These are phyloP conservation scores for Diospyros kaki DNA, from an alignment of 148 eudicot genomes.

Conservation along the genomic window DNA sequence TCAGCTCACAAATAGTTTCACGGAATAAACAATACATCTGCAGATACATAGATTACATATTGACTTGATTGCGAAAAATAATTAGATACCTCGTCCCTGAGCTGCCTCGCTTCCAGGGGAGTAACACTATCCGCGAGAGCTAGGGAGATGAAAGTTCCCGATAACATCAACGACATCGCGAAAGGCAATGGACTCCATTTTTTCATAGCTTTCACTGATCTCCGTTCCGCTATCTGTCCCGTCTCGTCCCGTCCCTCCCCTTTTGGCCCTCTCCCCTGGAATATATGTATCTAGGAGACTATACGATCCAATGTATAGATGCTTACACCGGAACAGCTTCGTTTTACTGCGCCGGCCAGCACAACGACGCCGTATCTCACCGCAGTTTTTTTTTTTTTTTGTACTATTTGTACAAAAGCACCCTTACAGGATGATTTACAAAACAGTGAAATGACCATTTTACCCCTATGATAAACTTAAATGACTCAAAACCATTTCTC, in stretches of 20 bases:
- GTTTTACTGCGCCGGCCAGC: background rate
- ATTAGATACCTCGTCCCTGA: conserved; percentile 74
- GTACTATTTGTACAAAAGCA: no score
- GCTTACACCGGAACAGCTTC: background rate
- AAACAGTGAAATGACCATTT: no score
- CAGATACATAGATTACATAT: no score
- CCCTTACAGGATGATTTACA: no score
- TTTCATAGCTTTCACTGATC: conserved; percentile 14
- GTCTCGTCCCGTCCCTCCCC: background rate
- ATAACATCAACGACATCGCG: conserved; percentile 17
- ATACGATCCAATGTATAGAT: background rate
- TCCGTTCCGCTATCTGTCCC: background rate
- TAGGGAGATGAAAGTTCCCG: conserved; percentile 28
- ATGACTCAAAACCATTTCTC: no score
- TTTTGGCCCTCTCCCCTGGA: background rate
- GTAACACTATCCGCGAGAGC: conserved; percentile 61
- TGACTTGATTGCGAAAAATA: background rate
- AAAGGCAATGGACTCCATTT: conserved; percentile 5
- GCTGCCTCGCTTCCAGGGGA: conserved; percentile 66
- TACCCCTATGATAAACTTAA: no score
- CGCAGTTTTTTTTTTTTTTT: no score
- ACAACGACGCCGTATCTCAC: no score
- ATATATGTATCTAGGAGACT: background rate
- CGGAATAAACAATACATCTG: background rate
- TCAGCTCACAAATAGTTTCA: background rate